Conservation (phyloP, 2,329 filamentous ascomycete genomes). For the Fusarium sp. region DNA sequence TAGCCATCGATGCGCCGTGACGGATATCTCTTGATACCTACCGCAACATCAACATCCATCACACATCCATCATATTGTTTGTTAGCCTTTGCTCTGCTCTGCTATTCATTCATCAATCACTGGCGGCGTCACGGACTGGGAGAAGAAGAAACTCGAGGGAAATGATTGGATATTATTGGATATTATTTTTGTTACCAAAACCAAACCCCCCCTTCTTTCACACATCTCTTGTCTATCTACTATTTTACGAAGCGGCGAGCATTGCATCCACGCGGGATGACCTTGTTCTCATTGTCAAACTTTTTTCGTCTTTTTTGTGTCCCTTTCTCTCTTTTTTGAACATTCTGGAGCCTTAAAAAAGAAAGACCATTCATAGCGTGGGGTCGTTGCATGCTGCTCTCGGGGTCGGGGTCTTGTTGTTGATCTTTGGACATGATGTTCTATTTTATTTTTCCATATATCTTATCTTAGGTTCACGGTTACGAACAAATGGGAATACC, state of each 20-base stretch:
- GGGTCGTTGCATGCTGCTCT: constrained; percentile 38
- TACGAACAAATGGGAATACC: constrained; percentile 37
- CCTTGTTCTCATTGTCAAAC: constrained; percentile 20
- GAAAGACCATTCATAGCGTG: constrained; percentile 42
- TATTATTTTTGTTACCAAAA: constrained; percentile 5
- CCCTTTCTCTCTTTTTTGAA: not conserved
- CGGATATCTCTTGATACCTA: not conserved
- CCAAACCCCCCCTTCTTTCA: constrained; percentile 20
- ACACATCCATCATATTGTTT: constrained; percentile 20
- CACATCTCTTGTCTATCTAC: constrained; percentile 19
- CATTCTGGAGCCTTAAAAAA: constrained; percentile 33
- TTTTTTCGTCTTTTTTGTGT: constrained; percentile 14
- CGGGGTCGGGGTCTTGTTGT: constrained; percentile 23
- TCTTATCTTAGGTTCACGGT: constrained; percentile 39
- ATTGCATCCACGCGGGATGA: constrained; percentile 25
- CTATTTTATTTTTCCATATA: constrained; percentile 13
- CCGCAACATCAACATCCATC: constrained; percentile 13
- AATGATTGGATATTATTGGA: not conserved
- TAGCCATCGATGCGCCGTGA: constrained; percentile 29
- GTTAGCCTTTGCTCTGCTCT: constrained; percentile 8
- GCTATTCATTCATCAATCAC: constrained; percentile 31
- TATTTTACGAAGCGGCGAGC: constrained; percentile 32
- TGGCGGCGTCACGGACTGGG: constrained; percentile 37
- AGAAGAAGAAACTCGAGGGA: constrained; percentile 12
- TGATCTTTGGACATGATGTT: constrained; percentile 16